These are phyloP conservation scores for Melastoma candidum DNA, from an alignment of 441 rosid species.

Conservation along the genomic window DNA sequence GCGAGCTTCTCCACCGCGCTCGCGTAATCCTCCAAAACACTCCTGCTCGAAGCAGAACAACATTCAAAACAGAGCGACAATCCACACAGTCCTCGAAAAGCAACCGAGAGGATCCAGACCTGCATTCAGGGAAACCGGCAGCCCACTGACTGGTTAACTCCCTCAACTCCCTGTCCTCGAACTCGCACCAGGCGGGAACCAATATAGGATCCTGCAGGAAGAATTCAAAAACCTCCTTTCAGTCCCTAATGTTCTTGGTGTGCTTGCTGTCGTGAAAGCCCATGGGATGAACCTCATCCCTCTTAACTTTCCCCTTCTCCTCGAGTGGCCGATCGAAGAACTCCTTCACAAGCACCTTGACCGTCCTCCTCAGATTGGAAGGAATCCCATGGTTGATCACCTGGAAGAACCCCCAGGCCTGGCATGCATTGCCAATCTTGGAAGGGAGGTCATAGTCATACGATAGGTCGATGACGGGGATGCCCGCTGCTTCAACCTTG, in stretches of 20 bases:
- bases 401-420: conserved; percentile 22
- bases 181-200: conserved; percentile 21
- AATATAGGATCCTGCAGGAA: conserved; percentile 19
- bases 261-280: conserved; percentile 23
- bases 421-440: conserved; percentile 25
- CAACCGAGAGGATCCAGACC: conserved; percentile 21
- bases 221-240: conserved; percentile 24
- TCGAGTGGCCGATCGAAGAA: conserved; percentile 16
- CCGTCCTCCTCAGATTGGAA: conserved; percentile 8
- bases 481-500: conserved; percentile 26
- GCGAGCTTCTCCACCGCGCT: conserved; percentile 37
- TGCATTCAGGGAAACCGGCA: conserved; percentile 30
- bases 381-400: conserved; percentile 21
- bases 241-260: conserved; percentile 24
- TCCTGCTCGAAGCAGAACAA: not conserved
- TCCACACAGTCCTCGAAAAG: not conserved
- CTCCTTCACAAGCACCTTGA: conserved; percentile 10
- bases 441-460: conserved; percentile 15
- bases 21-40: conserved; percentile 23
- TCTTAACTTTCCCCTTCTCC: conserved; percentile 19
- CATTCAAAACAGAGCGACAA: not conserved
- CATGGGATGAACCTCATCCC: conserved; percentile 22
- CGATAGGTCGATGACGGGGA: conserved; percentile 62
- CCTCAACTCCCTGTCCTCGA: conserved; percentile 26
- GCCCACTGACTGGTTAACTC: conserved; percentile 53